Percentiles rank a stretch among this genome's conserved stretches.
phyloP scores from a whole-genome alignment of 345 rosid genomes.

The Diplotaxis tenuifolia region DNA sequence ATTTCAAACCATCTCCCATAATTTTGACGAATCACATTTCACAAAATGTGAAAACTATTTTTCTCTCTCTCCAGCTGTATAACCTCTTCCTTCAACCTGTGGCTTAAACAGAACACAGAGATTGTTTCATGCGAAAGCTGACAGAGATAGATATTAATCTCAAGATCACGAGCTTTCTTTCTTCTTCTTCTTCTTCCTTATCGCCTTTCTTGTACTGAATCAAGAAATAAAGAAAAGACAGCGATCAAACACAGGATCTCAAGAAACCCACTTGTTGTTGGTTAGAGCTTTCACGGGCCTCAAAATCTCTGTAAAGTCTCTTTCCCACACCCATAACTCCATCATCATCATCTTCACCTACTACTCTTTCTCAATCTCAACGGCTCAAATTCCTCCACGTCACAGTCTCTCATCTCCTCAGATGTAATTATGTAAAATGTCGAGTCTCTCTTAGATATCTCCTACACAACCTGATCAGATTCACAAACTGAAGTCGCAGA shows the following conservation, averaged over 20 bases:
- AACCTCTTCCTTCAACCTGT: constrained; percentile 21
- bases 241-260: constrained; percentile 27
- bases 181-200: neutral
- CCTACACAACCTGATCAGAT: neutral
- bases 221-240: neutral
- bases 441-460: constrained; percentile 20
- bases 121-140: constrained; percentile 6
- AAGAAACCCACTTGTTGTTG: constrained; percentile 44
- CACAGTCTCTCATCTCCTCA: neutral
- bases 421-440: constrained; percentile 7
- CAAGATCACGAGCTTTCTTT: constrained; percentile 22
- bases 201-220: neutral
- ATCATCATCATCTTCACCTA: constrained; percentile 16
- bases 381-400: constrained; percentile 28
- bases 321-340: constrained; percentile 27
- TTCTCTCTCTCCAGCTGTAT: neutral
- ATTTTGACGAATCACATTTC: constrained; percentile 15
- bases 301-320: constrained; percentile 25
- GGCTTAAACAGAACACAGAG: constrained; percentile 29
- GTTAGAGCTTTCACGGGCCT: constrained; percentile 36
- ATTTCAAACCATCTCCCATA: neutral
- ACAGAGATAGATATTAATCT: neutral
- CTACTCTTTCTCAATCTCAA: neutral
- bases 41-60: constrained; percentile 14
- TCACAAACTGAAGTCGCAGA: neutral